Conservation (phyloP, 2,329 filamentous ascomycete genomes). For the Coniochaeta ligniaria region DNA sequence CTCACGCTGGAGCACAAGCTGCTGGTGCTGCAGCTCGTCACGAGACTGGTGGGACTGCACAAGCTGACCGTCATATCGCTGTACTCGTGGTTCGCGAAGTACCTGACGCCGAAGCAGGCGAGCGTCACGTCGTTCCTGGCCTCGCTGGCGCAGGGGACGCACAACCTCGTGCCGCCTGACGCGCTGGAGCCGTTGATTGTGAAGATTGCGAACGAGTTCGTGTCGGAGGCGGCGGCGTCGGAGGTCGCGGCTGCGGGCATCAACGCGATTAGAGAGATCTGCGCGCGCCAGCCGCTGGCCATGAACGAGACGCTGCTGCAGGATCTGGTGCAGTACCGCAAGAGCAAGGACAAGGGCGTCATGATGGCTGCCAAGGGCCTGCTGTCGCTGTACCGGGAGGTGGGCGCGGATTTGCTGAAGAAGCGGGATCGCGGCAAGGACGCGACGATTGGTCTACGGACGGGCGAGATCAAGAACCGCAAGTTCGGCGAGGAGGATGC, state of each 20-base stretch:
- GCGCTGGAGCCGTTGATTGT: slow-evolving; percentile 81
- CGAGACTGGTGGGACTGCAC: slow-evolving; percentile 84
- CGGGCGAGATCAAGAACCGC: slow-evolving; percentile 66
- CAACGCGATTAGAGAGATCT: slow-evolving; percentile 92
- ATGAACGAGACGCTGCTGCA: slow-evolving; percentile 96
- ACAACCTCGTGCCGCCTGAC: slow-evolving; percentile 87
- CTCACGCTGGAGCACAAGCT: slow-evolving; percentile 84
- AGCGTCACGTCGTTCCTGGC: slow-evolving; percentile 91
- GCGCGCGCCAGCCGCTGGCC: slow-evolving; percentile 84
- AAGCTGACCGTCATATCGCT: slow-evolving; percentile 83
- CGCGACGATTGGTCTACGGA: slow-evolving; percentile 70
- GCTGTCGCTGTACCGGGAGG: slow-evolving; percentile 83
- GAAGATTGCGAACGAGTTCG: slow-evolving; percentile 98
- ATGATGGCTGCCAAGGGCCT: slow-evolving; percentile 97
- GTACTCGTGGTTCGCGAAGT: slow-evolving; percentile 96
- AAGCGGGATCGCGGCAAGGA: slow-evolving; percentile 89
- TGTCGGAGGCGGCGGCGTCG: slow-evolving; percentile 84
- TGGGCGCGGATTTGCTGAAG: slow-evolving; percentile 80
- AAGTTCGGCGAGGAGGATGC: slow-evolving; percentile 76
- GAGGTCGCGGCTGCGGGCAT: slow-evolving; percentile 89
- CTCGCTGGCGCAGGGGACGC: slow-evolving; percentile 83
- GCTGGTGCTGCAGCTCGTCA: slow-evolving; percentile 83
- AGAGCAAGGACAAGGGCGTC: slow-evolving; percentile 97
- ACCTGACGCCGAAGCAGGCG: slow-evolving; percentile 78
- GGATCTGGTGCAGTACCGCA: slow-evolving; percentile 90